Percentiles rank a stretch among this genome's conserved stretches.
phyloP scores from a whole-genome alignment of 176 grass and related monocot genomes.

The Oryza glaberrima region DNA sequence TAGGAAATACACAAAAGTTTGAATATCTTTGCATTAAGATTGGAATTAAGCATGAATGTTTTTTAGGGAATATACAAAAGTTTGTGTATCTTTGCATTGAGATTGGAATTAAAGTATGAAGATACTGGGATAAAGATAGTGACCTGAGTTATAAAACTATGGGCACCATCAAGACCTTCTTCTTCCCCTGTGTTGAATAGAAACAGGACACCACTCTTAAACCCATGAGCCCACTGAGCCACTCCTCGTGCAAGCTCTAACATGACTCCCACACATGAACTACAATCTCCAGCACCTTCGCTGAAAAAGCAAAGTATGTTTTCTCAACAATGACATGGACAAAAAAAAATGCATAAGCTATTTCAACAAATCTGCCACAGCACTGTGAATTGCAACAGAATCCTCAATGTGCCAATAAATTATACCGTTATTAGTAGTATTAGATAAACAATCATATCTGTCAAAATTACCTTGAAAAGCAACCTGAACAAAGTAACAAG shows the following conservation, averaged over 20 bases:
- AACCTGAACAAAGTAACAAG: conserved; percentile 16
- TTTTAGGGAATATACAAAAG: too few relatives aligned
- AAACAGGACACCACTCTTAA: conserved; percentile 85
- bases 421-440: background rate
- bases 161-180: conserved; percentile 92
- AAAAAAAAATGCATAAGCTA: background rate
- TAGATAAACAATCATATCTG: conserved; percentile 12
- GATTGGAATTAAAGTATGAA: conserved; percentile 4
- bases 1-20: background rate
- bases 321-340: conserved; percentile 9
- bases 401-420: background rate
- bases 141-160: conserved; percentile 99
- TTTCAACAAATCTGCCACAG: background rate
- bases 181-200: conserved; percentile 99
- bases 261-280: conserved; percentile 94
- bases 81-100: background rate
- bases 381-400: background rate
- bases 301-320: conserved; percentile 47
- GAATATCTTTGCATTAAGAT: background rate
- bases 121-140: conserved; percentile 28
- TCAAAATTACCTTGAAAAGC: conserved; percentile 24
- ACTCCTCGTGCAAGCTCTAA: conserved; percentile 92
- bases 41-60: background rate
- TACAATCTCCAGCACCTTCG: conserved; percentile 96
- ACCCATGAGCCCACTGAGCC: conserved; percentile 92